Percentiles rank a stretch among this genome's conserved stretches.
Conservation (phyloP, 2,329 filamentous ascomycete species). For the Fusarium annulatum region DNA sequence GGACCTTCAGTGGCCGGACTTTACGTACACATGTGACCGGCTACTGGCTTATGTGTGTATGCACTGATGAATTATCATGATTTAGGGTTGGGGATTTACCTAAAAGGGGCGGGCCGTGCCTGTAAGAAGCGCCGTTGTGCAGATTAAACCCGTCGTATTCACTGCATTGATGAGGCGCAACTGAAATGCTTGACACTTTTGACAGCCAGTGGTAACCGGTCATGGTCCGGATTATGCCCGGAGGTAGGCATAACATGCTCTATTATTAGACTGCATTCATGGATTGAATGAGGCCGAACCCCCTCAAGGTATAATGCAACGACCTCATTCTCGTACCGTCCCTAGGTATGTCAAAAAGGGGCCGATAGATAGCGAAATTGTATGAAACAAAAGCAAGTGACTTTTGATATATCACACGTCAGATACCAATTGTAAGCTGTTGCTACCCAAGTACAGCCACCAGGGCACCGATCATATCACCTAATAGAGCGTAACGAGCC, state of each 20-base stretch:
- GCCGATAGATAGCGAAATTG: not conserved
- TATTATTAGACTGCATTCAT: not conserved
- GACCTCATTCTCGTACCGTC: not conserved
- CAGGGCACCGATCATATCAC: not conserved
- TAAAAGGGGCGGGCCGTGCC: conserved; percentile 8
- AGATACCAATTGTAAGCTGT: not conserved
- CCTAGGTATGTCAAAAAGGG: not conserved
- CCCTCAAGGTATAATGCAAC: not conserved
- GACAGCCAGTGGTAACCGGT: not conserved
- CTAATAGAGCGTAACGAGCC: not conserved
- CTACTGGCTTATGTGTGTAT: not conserved
- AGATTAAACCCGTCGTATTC: conserved; percentile 11
- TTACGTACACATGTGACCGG: not conserved
- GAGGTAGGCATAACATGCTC: not conserved
- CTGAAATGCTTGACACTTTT: not conserved
- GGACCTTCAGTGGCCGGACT: not conserved
- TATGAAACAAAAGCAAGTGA: not conserved
- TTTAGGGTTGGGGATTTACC: conserved; percentile 8
- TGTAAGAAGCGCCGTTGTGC: not conserved
- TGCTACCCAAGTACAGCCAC: not conserved
- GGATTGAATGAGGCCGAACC: not conserved
- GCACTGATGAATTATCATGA: not conserved
- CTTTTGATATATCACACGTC: not conserved
- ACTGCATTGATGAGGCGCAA: not conserved
- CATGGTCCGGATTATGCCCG: conserved; percentile 2